Base-by-base conservation (phyloP, 2,329 filamentous ascomycete species). In the Bisporella sp. region DNA sequence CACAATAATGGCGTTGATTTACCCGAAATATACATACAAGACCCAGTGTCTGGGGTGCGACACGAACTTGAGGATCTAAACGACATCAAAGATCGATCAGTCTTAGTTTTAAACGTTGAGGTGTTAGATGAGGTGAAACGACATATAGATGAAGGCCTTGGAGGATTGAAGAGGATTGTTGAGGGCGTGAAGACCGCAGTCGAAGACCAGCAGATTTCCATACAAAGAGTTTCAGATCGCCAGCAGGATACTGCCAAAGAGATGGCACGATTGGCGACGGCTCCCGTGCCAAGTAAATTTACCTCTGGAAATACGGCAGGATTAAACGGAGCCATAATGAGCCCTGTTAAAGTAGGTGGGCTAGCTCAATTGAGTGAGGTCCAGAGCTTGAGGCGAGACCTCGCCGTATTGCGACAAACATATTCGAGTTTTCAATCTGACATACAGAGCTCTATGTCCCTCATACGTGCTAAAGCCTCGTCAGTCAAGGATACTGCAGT, bases 1-100 rank as follows among this genome's bases (percentile, higher is more conserved):
- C 91, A 97, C 60, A 86, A 89, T 54, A 95, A 96, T 62, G 93
- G 93, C 6, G 81, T 83, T 11, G 93, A 99, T 65, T 72, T 99
- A 43, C 93, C 93, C 0, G 93, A 99, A 61, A 97, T 99, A 12
- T 96, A 99, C 66, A 93, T 99, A 12, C 93, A 99, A 67, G 93
- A 99, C 66, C 86, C 91, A 0, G 79, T 96, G 2, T 97, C 93
- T 6, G 93, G 93, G 1, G 87, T 99, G n/a, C 85, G 93, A 12
- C 92, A 99, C 66, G 93, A 99, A 70, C 73, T 99, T 29, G 93
- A 99, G 66, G 93, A 99, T 64, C 74, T 99, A 31, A 81, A 76
- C 13, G 93, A 99, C 64, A 87, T 99, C 62, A 96, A 95, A 69
- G 93, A 99, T 66, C 82, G 92, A 31, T 90, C 90, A 1, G 93